These are phyloP conservation scores for Hydnomerulius pinastri DNA, from an alignment of 768 basidiomycete genomes.

Conservation along the genomic window DNA sequence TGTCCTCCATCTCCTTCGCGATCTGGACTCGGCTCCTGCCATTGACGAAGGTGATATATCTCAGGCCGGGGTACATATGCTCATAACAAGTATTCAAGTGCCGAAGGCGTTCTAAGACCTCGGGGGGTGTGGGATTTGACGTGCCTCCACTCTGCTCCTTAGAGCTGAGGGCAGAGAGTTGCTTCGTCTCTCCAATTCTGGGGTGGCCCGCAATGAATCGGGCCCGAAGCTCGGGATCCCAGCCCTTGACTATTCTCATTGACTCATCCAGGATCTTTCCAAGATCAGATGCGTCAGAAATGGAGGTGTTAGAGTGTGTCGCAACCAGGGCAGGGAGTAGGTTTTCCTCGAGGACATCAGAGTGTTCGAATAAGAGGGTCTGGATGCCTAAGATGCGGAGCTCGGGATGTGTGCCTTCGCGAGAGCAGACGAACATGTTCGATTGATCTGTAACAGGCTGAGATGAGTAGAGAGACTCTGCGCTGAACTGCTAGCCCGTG, in stretches of 20 bases:
- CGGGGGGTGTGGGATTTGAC: constrained; percentile 61
- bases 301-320: constrained; percentile 24
- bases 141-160: constrained; percentile 68
- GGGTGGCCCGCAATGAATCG: constrained; percentile 84
- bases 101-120: constrained; percentile 68
- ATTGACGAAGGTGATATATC: constrained; percentile 93
- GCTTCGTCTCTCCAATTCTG: constrained; percentile 81
- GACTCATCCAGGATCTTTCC: constrained; percentile 56
- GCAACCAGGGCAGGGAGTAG: constrained; percentile 56
- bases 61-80: constrained; percentile 65
- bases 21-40: constrained; percentile 73
- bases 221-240: constrained; percentile 53
- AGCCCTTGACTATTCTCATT: constrained; percentile 49
- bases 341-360: constrained; percentile 51
- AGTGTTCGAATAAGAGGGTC: constrained; percentile 64
- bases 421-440: constrained; percentile 3
- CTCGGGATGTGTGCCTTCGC: constrained; percentile 8
- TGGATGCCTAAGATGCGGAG: constrained; percentile 35
- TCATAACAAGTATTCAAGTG: constrained; percentile 84
- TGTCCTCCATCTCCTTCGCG: constrained; percentile 77
- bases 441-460: no score
- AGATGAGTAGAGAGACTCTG: no score
- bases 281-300: constrained; percentile 42
- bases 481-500: no score
- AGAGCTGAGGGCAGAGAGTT: constrained; percentile 73